Evolutionary conservation across 371 early-diverging fungal species (phyloP), one percentile per base, ranked within the genome.

Genomic region (Syncephalastrum contaminatum): DNA sequence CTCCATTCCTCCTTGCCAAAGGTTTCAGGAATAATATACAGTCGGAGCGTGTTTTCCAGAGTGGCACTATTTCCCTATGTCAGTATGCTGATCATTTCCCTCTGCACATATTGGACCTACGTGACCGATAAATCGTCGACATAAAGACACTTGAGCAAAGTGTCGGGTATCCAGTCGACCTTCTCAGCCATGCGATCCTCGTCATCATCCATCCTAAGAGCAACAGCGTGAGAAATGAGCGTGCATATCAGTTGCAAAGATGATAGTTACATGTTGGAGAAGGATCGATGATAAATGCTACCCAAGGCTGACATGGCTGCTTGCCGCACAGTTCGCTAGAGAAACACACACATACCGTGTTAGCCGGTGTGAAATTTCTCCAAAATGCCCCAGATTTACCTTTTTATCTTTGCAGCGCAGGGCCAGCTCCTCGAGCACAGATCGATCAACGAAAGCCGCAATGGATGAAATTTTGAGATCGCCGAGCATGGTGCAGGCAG

Each of bases 381-480:
- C 10, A 48, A 15, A 12, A 7, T n/a, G 13, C 15, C 48, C 48
- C 49, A 3, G 7, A n/a, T 7, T 46, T 78, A 84, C 83, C 81
- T 91, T 93, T 59, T 93, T 91, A 71, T 98, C 98, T 49, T 86
- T 88, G 68, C 92, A 88, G 6, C 98, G 86, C 49, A 84, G 75
- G 8, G 86, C 86, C 3, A 94, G 61, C 42, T 80, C 82, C 25
- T 80, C 60, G 24, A 96, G 53, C 4, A 92, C 72, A 3, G 76
- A 63, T 18, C 75, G 78, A 40, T 83, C 73, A 2, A 93, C 62
- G n/a, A 73, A 67, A 41, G 75, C 71, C 4, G 82, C 66, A 4
- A 83, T 67, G 25, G 63, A 59, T 2, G 81, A 81, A 42, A 77
- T 69, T 36, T 85, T 87, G 21, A 96, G 63, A 42, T 77, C 67